Evolutionary conservation across 768 basidiomycete genomes (phyloP), one percentile per base, ranked within the genome.

Genomic region (Gymnopilus dilepis): DNA sequence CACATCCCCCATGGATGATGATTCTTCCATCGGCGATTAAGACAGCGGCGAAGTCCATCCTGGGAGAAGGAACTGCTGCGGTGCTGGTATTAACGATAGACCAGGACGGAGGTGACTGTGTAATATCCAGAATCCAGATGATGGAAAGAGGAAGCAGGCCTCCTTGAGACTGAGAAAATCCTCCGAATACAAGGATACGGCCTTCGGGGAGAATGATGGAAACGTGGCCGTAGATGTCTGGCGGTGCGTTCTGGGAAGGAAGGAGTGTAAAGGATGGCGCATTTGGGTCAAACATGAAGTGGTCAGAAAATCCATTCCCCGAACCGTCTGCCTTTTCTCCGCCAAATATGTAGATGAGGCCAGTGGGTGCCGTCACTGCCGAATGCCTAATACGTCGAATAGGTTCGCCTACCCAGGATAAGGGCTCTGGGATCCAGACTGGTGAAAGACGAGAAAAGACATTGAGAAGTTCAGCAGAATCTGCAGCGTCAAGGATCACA

Each of bases 321-420:
- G 94, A 95, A 12, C 86, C 92, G 72, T 97, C 95, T n/a, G 86
- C 86, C 67, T 82, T 87, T 74, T 90, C 83, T 7, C 95, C 95
- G 3, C 95, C 95, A 47, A 90, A 81, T 34, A 96, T 80, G 75
- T 83, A 92, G 11, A 92, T 78, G 45, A 77, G 75, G 6, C 87
- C 88, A 6, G 76, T 74, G 6, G 69, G 63, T 0, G 78, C 60
- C 11, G 83, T 80, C 7, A 83, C 80, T 6, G 90, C 74, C 7
- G 90, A 82, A 69, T 95, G 92, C 67, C 88, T 85, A n/a, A 92
- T 87, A 47, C 94, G 85, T 30, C 94, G 83, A 57, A 82, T 78
- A 3, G 95, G 94, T 70, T 95, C 82, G 31, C 74, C 75, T 4
- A 77, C 86, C 88, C 89, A 91, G 12, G 78, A 77, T 19, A 74